Percentiles rank a stretch among this genome's conserved stretches.
phyloP scores from a whole-genome alignment of 257 asterid genomes.

The Ballota nigra region DNA sequence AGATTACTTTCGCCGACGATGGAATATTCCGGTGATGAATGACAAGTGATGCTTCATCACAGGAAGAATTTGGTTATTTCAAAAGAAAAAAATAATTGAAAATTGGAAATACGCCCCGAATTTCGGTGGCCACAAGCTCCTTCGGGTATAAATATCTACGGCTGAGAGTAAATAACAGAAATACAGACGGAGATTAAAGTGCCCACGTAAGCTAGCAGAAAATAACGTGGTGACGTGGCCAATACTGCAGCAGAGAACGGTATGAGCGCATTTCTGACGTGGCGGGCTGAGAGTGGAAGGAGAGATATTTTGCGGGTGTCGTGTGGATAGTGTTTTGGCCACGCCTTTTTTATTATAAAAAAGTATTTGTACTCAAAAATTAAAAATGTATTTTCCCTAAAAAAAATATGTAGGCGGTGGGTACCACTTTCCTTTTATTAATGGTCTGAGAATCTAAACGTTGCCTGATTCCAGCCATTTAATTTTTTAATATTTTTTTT shows the following conservation, averaged over 20 bases:
- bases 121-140: conserved; percentile 44
- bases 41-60: conserved; percentile 9
- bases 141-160: conserved; percentile 21
- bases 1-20: conserved; percentile 18
- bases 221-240: conserved; percentile 34
- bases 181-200: conserved; percentile 18
- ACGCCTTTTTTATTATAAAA: neutral
- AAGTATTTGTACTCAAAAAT: neutral
- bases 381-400: too few relatives aligned
- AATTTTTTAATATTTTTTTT: neutral
- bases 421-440: neutral
- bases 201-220: conserved; percentile 16
- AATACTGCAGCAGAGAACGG: conserved; percentile 18
- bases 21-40: conserved; percentile 28
- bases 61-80: conserved; percentile 6
- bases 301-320: conserved; percentile 41
- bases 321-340: conserved; percentile 24
- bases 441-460: conserved; percentile 25
- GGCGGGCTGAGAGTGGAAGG: conserved; percentile 32
- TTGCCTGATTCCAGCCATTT: conserved; percentile 23
- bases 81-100: neutral
- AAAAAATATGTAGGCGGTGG: neutral
- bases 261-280: conserved; percentile 16
- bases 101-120: conserved; percentile 18
- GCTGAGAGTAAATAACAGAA: neutral